Percentiles rank a stretch among this genome's conserved stretches.
phyloP scores from a whole-genome alignment of 2,329 filamentous ascomycete species.

The Pyrenophora graminea region DNA sequence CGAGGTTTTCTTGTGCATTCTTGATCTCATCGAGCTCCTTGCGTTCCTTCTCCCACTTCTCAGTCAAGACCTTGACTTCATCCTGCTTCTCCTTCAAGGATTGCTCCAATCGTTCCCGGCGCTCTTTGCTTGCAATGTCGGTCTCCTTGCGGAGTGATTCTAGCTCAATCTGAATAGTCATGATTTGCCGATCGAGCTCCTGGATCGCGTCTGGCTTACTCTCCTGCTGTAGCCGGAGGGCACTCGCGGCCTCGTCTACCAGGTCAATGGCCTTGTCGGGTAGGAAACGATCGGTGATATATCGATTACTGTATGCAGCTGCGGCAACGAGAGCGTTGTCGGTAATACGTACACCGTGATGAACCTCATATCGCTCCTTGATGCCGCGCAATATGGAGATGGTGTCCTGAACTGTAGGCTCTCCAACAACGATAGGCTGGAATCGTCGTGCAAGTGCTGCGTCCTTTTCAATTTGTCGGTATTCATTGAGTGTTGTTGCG shows the following conservation, averaged over 20 bases:
- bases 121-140: conserved; percentile 84
- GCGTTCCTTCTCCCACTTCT: conserved; percentile 89
- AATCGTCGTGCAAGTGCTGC: conserved; percentile 90
- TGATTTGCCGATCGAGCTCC: conserved; percentile 88
- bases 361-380: conserved; percentile 96
- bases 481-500: conserved; percentile 90
- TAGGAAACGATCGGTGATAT: conserved; percentile 93
- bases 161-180: conserved; percentile 96
- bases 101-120: conserved; percentile 80
- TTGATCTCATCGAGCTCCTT: conserved; percentile 86
- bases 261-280: conserved; percentile 97
- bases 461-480: conserved; percentile 92
- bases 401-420: conserved; percentile 88
- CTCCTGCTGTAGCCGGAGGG: conserved; percentile 88
- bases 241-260: conserved; percentile 93
- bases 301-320: conserved; percentile 89
- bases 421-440: conserved; percentile 91
- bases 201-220: conserved; percentile 96
- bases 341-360: conserved; percentile 93
- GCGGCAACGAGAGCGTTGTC: conserved; percentile 91
- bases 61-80: conserved; percentile 73
- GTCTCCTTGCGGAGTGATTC: conserved; percentile 94
- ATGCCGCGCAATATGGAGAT: conserved; percentile 95
- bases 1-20: conserved; percentile 83
- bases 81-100: conserved; percentile 77